Percentiles rank a stretch among this genome's conserved stretches.
Conservation (phyloP, 1,284 basidiomycete species). For the Gymnopus androsaceus region DNA sequence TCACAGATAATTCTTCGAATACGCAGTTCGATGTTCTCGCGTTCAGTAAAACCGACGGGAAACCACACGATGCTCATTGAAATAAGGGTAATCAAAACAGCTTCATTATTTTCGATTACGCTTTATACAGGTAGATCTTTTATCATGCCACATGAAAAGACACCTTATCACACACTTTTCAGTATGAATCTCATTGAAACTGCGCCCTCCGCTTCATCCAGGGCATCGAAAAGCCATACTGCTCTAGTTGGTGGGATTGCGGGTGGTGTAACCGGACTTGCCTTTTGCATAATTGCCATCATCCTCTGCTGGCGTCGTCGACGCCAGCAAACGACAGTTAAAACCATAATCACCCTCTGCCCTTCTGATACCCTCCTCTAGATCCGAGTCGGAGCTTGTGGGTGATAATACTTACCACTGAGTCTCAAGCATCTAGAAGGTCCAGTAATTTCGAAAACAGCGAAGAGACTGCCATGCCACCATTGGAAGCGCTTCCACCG, state of each 20-base stretch:
- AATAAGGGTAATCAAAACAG: conserved; percentile 17
- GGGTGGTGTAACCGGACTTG: background rate
- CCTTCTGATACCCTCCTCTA: no score
- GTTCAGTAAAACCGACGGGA: conserved; percentile 11
- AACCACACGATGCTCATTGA: conserved; percentile 19
- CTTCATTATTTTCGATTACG: conserved; percentile 20
- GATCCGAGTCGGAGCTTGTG: no score
- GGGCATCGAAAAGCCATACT: background rate
- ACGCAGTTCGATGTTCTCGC: conserved; percentile 16
- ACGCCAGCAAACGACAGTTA: no score
- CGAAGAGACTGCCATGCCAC: no score
- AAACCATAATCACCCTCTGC: no score
- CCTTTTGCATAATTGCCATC: no score
- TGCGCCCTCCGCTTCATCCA: background rate
- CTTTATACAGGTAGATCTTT: conserved; percentile 19
- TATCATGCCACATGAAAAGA: background rate
- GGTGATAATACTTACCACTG: no score
- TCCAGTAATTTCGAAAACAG: no score
- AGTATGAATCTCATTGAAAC: background rate
- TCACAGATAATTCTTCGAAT: conserved; percentile 15
- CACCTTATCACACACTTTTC: background rate
- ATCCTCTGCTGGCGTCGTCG: no score
- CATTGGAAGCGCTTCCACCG: no score
- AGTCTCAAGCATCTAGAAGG: no score
- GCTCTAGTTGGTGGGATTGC: background rate